A percentile compares a stretch with the other conserved stretches of the same genome.
Evolutionary conservation across 306 rosid species (phyloP).

Genomic region (Sechiopsis laciniata): DNA sequence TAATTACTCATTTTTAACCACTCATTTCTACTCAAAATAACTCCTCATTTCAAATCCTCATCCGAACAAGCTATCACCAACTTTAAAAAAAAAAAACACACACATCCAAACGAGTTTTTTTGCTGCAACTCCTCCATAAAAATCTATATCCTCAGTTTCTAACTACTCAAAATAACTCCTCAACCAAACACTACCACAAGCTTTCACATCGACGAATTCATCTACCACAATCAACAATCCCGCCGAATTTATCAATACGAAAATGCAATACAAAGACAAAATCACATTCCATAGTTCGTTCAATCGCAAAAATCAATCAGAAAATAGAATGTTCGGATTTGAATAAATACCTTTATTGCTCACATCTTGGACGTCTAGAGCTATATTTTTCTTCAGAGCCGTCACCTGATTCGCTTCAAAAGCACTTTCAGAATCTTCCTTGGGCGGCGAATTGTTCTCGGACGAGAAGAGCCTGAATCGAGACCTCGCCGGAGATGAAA

Average conservation of each 20-base stretch:
- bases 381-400: neutral
- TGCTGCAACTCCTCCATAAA: too few relatives aligned
- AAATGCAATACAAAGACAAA: neutral
- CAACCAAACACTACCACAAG: neutral
- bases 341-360: constrained; percentile 26
- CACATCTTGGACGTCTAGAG: constrained; percentile 16
- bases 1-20: too few relatives aligned
- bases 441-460: constrained; percentile 16
- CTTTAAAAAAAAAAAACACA: too few relatives aligned
- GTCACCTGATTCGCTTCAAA: neutral
- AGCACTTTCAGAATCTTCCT: neutral
- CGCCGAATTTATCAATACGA: neutral
- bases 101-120: too few relatives aligned
- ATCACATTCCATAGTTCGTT: neutral
- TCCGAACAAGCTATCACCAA: too few relatives aligned
- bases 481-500: constrained; percentile 27
- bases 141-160: too few relatives aligned
- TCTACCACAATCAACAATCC: neutral
- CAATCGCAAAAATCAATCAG: neutral
- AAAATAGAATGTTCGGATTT: neutral
- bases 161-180: too few relatives aligned
- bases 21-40: too few relatives aligned
- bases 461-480: constrained; percentile 47
- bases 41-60: too few relatives aligned
- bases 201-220: neutral